A percentile compares a stretch with the other conserved stretches of the same genome.
Evolutionary conservation across 2,329 filamentous ascomycete species (phyloP).

Genomic region (Saccharata proteae): DNA sequence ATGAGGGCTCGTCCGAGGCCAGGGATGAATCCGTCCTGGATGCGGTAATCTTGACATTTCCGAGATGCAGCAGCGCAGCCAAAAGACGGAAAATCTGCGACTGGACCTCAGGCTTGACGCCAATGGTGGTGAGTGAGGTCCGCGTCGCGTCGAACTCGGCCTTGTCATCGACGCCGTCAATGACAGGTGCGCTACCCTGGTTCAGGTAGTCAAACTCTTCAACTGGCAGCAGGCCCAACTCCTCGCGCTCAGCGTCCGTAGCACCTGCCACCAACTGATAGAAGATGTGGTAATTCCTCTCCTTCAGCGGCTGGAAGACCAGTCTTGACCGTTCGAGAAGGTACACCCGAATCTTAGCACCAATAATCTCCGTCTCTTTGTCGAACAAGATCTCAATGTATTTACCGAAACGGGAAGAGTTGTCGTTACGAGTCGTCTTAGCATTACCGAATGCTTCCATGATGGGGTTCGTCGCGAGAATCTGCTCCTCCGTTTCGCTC

Average conservation of each 20-base stretch:
- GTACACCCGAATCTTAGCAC: constrained; percentile 93
- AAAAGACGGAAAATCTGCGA: constrained; percentile 79
- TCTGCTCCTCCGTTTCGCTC: constrained; percentile 98
- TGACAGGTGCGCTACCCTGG: constrained; percentile 80
- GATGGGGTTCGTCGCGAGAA: constrained; percentile 94
- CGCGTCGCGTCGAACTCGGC: constrained; percentile 85
- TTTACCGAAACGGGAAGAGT: constrained; percentile 97
- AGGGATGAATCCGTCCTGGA: constrained; percentile 81
- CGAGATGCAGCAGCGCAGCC: constrained; percentile 82
- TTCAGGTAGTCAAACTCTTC: constrained; percentile 95
- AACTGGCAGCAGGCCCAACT: constrained; percentile 65
- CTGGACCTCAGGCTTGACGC: constrained; percentile 64
- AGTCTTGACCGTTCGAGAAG: constrained; percentile 87
- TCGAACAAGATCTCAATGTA: constrained; percentile 99
- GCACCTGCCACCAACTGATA: constrained; percentile 93
- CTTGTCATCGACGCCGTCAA: constrained; percentile 91
- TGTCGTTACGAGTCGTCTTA: constrained; percentile 98
- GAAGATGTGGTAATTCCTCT: constrained; percentile 98
- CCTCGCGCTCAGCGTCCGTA: constrained; percentile 68
- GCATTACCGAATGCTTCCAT: constrained; percentile 99
- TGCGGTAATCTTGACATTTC: constrained; percentile 91
- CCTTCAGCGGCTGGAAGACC: constrained; percentile 94
- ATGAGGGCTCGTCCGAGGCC: constrained; percentile 64
- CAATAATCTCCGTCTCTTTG: constrained; percentile 87
- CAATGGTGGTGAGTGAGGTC: constrained; percentile 76